Conservation (phyloP, 352 stramenopile species). For the Phytophthora crassamura region DNA sequence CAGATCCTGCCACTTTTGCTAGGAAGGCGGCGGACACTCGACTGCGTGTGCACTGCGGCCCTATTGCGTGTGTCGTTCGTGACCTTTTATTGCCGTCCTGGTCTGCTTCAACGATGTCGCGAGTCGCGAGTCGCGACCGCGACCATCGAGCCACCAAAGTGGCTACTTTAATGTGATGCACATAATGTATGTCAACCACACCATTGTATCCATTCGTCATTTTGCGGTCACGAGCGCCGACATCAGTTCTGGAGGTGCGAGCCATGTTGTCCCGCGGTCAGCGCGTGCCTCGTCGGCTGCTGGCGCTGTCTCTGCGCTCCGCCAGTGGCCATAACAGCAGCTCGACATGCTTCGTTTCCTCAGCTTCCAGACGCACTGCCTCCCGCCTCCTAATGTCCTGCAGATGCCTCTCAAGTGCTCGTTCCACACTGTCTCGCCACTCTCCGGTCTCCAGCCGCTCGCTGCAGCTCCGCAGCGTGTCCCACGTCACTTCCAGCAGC, state of each 20-base stretch:
- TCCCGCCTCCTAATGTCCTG: conserved; percentile 9
- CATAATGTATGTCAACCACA: too few relatives aligned
- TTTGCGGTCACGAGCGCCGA: conserved; percentile 20
- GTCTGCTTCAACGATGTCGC: too few relatives aligned
- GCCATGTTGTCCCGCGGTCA: conserved; percentile 28
- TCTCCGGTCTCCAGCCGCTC: conserved; percentile 3
- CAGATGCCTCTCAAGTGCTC: conserved; percentile 10
- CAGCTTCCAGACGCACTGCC: conserved; percentile 12
- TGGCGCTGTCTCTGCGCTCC: conserved; percentile 26
- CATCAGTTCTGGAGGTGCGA: conserved; percentile 27
- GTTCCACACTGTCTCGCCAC: conserved; percentile 3
- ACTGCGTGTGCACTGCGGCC: too few relatives aligned
- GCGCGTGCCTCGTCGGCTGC: conserved; percentile 24
- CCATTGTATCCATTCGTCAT: too few relatives aligned
- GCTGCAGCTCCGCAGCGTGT: conserved; percentile 27
- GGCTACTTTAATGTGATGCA: too few relatives aligned
- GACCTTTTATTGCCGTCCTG: too few relatives aligned
- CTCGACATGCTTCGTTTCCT: background rate
- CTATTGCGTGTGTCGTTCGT: too few relatives aligned
- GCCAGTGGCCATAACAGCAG: background rate
- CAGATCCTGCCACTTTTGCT: too few relatives aligned
- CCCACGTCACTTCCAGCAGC: conserved; percentile 12
- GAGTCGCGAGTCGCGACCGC: too few relatives aligned
- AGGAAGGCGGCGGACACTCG: too few relatives aligned
- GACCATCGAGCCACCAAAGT: too few relatives aligned